Base-by-base conservation (phyloP, 805 yeast genomes). In the Kodamaea nitidulidarum region DNA sequence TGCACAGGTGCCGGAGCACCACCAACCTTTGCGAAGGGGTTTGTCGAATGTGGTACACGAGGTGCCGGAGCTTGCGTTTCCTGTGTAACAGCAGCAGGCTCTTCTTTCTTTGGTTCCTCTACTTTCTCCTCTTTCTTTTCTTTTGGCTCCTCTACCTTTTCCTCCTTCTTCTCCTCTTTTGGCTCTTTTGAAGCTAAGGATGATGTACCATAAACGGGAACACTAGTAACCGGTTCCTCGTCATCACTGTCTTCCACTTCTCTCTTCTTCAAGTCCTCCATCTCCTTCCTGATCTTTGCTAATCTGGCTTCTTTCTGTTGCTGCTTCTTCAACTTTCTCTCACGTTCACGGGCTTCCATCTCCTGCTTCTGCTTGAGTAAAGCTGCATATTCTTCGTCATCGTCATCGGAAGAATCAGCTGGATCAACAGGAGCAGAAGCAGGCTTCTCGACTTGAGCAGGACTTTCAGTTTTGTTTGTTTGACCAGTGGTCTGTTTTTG, bases 261-360 rank as follows among this genome's bases (percentile, higher is more conserved):
- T 38, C 54, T 55, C 37, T 56, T 61, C 48, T 72, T 62, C 42
- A 75, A 63, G 7, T 71, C 78, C 29, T 71, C 81, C 72, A 81
- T 74, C 52, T 80, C 83, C 43, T 67, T 71, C 49, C 73, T 78
- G 38, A 81, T 58, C 45, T 71, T 70, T 2, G 81, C 84, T 39
- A 78, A 50, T 46, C 80, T 67, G 9, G 75, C 82, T 45, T 78
- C 85, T 50, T 76, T 80, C 7, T 76, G 81, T 22, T 70, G 70
- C 46, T 74, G 74, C 55, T 73, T 79, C 55, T 72, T 76, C 43
- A 63, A 52, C 42, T 72, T 73, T 36, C 76, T 55, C 33, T 64
- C 67, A 35, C 60, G 49, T 37, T 67, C 69, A 33, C 65, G 61
- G 3, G 60, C 63, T 47, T 75, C 80, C 63, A 69, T 45, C 37